Evolutionary conservation across 2,329 filamentous ascomycete genomes (phyloP).

Genomic region (Xylariales sp.): DNA sequence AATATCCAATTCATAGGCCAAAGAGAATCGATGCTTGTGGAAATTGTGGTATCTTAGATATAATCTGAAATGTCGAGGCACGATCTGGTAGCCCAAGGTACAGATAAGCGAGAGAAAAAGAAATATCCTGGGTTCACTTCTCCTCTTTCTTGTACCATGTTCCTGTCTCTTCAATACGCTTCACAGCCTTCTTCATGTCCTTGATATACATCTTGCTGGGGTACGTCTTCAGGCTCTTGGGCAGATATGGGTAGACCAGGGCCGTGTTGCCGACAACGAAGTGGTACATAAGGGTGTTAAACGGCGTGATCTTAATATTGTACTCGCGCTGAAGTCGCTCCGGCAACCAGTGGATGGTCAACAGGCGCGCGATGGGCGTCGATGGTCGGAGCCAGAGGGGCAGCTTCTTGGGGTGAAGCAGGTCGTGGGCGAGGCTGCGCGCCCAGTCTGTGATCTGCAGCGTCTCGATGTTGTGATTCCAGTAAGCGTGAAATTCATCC

Average conservation of each 20-base stretch:
- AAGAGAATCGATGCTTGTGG: too few relatives aligned
- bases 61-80: too few relatives aligned
- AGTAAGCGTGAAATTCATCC: conserved; percentile 31
- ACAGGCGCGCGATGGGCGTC: conserved; percentile 21
- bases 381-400: conserved; percentile 19
- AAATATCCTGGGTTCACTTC: too few relatives aligned
- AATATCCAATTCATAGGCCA: too few relatives aligned
- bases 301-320: conserved; percentile 17
- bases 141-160: conserved; percentile 17
- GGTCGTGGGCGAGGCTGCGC: conserved; percentile 19
- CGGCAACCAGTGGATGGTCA: conserved; percentile 24
- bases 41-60: too few relatives aligned
- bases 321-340: conserved; percentile 21
- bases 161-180: conserved; percentile 11
- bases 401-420: conserved; percentile 21
- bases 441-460: conserved; percentile 26
- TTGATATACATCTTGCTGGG: conserved; percentile 23
- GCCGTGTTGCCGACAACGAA: conserved; percentile 14
- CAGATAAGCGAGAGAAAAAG: too few relatives aligned
- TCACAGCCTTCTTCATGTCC: conserved; percentile 22
- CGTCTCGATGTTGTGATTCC: conserved; percentile 28
- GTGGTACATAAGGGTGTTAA: conserved; percentile 14
- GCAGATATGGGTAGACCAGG: conserved; percentile 18
- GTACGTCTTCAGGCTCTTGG: conserved; percentile 18
- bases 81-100: too few relatives aligned